phyloP scores from a whole-genome alignment of 177 flowering plant genomes.

The Vitis hybrid region DNA sequence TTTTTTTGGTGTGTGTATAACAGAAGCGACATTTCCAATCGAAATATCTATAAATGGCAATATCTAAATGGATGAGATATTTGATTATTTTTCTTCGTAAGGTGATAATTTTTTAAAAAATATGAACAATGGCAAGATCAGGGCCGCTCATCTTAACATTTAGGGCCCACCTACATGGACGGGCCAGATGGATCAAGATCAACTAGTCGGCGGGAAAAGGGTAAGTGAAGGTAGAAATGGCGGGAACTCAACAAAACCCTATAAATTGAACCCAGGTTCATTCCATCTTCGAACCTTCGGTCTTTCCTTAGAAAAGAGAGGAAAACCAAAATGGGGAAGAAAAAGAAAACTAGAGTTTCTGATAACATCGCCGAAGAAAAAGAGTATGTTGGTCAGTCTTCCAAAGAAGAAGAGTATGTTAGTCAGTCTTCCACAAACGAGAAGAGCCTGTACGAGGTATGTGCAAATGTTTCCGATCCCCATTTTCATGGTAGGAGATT shows the following conservation, averaged over 20 bases:
- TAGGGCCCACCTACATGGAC: too few relatives aligned
- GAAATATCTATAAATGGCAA: too few relatives aligned
- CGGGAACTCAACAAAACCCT: slow-evolving; percentile 15
- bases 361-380: slow-evolving; percentile 9
- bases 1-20: too few relatives aligned
- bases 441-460: slow-evolving; percentile 67
- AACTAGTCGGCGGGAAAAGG: slow-evolving; percentile 15
- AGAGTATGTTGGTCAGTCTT: slow-evolving; percentile 13
- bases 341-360: slow-evolving; percentile 52
- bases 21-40: too few relatives aligned
- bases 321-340: slow-evolving; percentile 41
- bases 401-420: slow-evolving; percentile 13
- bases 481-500: background rate
- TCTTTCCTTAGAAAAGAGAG: too few relatives aligned
- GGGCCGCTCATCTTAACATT: too few relatives aligned
- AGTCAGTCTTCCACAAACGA: slow-evolving; percentile 25
- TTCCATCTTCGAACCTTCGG: too few relatives aligned
- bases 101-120: too few relatives aligned
- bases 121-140: too few relatives aligned
- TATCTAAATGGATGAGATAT: too few relatives aligned
- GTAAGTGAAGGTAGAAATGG: slow-evolving; percentile 9
- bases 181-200: too few relatives aligned
- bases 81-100: too few relatives aligned
- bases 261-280: background rate
- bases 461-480: background rate